These are phyloP conservation scores for Usnea hakonensis DNA, from an alignment of 495 filamentous ascomycete species.

Conservation along the genomic window DNA sequence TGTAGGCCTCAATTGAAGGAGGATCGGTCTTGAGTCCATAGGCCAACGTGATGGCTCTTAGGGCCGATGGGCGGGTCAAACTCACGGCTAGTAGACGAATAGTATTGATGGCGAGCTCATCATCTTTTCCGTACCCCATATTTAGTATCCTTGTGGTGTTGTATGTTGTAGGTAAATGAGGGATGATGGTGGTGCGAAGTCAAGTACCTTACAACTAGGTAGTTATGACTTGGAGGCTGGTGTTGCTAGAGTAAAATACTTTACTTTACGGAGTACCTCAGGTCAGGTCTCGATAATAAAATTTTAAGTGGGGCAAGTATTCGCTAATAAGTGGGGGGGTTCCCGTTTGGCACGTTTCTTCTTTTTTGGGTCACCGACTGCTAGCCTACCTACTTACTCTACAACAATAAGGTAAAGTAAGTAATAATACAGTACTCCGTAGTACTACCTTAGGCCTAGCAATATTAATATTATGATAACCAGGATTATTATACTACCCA, in stretches of 20 bases:
- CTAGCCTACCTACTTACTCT: too few species aligned
- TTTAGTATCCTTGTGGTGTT: conserved; percentile 36
- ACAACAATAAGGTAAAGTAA: too few species aligned
- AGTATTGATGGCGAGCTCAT: conserved; percentile 91
- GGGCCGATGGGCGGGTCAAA: conserved; percentile 23
- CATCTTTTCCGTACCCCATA: conserved; percentile 83
- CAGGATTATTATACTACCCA: too few species aligned
- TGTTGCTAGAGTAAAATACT: not conserved
- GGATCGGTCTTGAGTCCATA: not conserved
- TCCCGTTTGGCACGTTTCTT: not conserved
- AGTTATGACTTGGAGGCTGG: not conserved
- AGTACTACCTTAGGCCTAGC: too few species aligned
- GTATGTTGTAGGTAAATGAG: not conserved
- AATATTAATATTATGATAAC: too few species aligned
- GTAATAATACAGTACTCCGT: too few species aligned
- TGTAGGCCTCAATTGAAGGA: conserved; percentile 28
- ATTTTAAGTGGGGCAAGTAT: not conserved
- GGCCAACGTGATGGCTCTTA: not conserved
- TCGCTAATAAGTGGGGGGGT: too few species aligned
- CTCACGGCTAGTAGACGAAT: conserved; percentile 92
- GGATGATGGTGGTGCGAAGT: too few species aligned
- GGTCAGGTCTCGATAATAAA: too few species aligned
- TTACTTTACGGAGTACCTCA: too few species aligned
- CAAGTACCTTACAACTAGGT: too few species aligned
- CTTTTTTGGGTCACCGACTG: too few species aligned